Conservation (phyloP, 257 asterid species). For the Solanum virginianum region DNA sequence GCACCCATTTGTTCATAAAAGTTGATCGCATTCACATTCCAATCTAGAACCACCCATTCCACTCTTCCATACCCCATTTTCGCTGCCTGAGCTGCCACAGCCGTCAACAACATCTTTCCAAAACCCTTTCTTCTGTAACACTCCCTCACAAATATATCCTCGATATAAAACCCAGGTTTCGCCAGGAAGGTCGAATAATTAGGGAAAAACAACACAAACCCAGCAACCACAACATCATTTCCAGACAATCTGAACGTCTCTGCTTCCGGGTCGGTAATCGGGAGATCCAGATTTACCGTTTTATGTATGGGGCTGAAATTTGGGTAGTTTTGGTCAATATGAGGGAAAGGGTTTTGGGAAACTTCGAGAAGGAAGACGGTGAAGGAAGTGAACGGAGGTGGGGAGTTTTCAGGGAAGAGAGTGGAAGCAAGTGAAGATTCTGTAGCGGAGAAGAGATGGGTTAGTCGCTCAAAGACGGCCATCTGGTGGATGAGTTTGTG, state of each 20-base stretch:
- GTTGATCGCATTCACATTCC: constrained; percentile 58
- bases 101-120: constrained; percentile 51
- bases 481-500: constrained; percentile 37
- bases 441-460: constrained; percentile 27
- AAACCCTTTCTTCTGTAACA: constrained; percentile 75
- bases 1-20: constrained; percentile 91
- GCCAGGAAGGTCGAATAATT: constrained; percentile 73
- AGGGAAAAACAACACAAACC: constrained; percentile 75
- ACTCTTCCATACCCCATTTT: constrained; percentile 81
- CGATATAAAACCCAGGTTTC: constrained; percentile 73
- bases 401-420: constrained; percentile 17
- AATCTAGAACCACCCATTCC: constrained; percentile 90
- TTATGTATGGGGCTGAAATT: constrained; percentile 16
- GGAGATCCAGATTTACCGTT: constrained; percentile 40
- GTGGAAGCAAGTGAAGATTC: constrained; percentile 31
- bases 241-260: constrained; percentile 34
- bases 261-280: constrained; percentile 47
- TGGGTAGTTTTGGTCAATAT: not conserved
- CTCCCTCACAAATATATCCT: constrained; percentile 79
- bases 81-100: constrained; percentile 84
- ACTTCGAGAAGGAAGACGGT: constrained; percentile 41
- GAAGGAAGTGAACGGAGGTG: constrained; percentile 26
- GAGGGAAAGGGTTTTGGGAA: constrained; percentile 19
- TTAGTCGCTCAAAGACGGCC: constrained; percentile 35
- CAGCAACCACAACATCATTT: constrained; percentile 30